Conservation (phyloP, 2,329 filamentous ascomycete species). For the Colletotrichum horii region DNA sequence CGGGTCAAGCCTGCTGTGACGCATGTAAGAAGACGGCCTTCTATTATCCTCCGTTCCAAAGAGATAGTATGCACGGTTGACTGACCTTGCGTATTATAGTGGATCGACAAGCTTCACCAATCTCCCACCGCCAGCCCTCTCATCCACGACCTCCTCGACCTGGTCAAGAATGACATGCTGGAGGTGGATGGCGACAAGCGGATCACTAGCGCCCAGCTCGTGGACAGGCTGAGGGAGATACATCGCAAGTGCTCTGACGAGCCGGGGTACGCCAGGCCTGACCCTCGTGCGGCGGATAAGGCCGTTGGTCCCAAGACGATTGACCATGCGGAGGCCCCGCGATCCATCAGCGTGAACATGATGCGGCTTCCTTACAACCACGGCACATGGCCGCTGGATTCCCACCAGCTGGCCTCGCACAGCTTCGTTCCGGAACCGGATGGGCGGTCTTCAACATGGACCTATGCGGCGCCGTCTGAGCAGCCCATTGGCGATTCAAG, state of each 20-base stretch:
- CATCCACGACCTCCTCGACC: not conserved
- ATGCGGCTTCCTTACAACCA: not conserved
- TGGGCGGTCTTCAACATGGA: not conserved
- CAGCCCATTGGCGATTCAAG: not conserved
- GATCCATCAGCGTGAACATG: not conserved
- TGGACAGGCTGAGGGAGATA: not conserved
- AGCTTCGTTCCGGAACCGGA: not conserved
- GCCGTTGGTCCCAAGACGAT: not conserved
- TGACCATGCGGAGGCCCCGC: fast-evolving
- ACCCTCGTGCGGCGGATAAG: not conserved
- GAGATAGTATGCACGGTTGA: not conserved
- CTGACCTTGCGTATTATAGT: not conserved
- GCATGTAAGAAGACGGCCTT: not conserved
- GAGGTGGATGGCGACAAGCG: not conserved
- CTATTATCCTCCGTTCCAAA: not conserved
- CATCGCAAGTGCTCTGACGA: not conserved
- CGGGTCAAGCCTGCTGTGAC: not conserved
- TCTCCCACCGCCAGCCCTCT: not conserved
- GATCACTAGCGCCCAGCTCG: not conserved
- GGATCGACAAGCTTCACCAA: not conserved
- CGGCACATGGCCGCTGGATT: not conserved
- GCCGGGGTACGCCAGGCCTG: not conserved
- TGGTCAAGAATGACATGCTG: not conserved
- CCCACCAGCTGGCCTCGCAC: not conserved
- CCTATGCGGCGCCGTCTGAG: not conserved